These are phyloP conservation scores for Asterella californica DNA, from an alignment of 225 moss, liverwort and hornwort species.

Conservation along the genomic window DNA sequence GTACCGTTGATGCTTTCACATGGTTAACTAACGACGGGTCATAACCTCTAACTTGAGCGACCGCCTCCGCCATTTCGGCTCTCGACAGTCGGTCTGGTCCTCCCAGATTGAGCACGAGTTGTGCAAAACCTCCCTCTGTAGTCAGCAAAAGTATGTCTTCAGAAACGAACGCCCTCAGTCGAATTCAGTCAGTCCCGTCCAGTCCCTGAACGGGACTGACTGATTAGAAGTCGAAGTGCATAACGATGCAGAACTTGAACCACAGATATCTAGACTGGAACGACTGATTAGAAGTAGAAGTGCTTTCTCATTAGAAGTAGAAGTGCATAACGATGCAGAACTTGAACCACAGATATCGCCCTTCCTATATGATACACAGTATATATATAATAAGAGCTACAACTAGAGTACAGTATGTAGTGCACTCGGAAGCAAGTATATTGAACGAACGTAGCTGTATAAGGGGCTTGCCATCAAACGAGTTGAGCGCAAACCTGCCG, in stretches of 20 bases:
- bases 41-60: conserved; percentile 64
- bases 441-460: conserved; percentile 19
- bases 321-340: background rate
- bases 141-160: background rate
- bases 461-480: conserved; percentile 21
- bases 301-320: no score
- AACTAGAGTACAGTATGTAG: no score
- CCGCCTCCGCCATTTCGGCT: conserved; percentile 80
- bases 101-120: conserved; percentile 65
- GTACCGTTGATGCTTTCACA: conserved; percentile 70
- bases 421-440: conserved; percentile 1
- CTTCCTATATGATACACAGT: background rate
- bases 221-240: no score
- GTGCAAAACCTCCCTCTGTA: conserved; percentile 43
- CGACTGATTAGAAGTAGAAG: no score
- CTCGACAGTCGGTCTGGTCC: conserved; percentile 83
- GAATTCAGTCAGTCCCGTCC: no score
- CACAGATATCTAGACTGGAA: no score
- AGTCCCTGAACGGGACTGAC: no score
- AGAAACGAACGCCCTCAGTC: background rate
- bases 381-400: background rate
- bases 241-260: background rate
- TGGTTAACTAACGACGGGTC: conserved; percentile 55
- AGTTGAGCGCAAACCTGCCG: conserved; percentile 24
- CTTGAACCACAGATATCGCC: background rate